Evolutionary conservation across 140 eudicot species (phyloP), one percentile per base, ranked within the genome.

Genomic region (Cichorium intybus): DNA sequence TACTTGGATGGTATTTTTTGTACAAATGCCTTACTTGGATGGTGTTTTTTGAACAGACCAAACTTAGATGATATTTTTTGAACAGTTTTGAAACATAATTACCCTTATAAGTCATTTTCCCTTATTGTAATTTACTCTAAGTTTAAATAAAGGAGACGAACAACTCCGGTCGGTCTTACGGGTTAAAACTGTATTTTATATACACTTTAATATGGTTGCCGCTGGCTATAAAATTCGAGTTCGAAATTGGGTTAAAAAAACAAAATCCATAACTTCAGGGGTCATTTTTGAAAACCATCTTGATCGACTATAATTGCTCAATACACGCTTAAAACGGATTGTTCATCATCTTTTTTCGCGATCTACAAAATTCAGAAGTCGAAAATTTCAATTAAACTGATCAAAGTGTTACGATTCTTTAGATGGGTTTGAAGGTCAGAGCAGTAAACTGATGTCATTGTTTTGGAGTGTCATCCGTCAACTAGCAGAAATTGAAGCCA

Each of bases 381-480:
- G n/a, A 35, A 33, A 37, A 45, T 24, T 29, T 18, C 31, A 10
- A 34, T 29, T 7, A 56, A 68, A 27, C 12, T 68, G 74, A 69
- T 56, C 20, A 26, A 71, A 73, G 56, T 31, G 21, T 18, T 51
- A 33, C 27, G 22, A 51, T 31, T 71, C 31, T 56, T 21, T 76
- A 66, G 79, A 75, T 75, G 85, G 84, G 50, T 74, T 68, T 76
- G 74, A 81, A 74, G 72, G 73, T 31, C 37, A 34, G 76, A 57
- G 65, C 22, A 58, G 62, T 56, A 35, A 39, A 84, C 84, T 84
- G 68, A 87, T 87, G 88, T 84, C 89, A 79, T 60, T 84, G 65
- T 82, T 85, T 77, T 82, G 75, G 90, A 68, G 75, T 69, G 80
- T 82, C 43, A 77, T 85, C 53, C 85, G 85, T 75, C 87, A 77